These are phyloP conservation scores for Carallia brachiata DNA, from an alignment of 345 rosid species.

Conservation along the genomic window DNA sequence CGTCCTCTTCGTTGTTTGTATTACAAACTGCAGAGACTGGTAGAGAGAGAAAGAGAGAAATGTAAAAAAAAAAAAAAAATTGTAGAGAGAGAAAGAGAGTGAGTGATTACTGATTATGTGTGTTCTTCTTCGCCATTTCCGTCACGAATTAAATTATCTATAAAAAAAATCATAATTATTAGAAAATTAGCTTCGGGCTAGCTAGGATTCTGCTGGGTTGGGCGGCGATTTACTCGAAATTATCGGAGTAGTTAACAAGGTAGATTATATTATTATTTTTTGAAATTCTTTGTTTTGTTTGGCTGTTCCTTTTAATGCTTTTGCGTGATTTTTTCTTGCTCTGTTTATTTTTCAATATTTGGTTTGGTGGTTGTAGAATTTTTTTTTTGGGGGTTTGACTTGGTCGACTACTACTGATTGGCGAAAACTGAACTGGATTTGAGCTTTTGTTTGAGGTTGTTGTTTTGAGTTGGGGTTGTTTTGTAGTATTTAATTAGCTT, in stretches of 20 bases:
- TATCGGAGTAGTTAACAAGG: constrained; percentile 11
- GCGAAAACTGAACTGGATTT: constrained; percentile 18
- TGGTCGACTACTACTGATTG: constrained; percentile 10
- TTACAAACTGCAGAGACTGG: background rate
- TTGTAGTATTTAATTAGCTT: too few relatives aligned
- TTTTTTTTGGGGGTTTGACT: constrained; percentile 13
- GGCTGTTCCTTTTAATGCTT: background rate
- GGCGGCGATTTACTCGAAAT: background rate
- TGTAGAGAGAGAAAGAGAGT: background rate
- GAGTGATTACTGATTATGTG: background rate
- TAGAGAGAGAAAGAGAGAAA: too few relatives aligned
- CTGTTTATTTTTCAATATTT: background rate
- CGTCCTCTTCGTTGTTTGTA: constrained; percentile 3
- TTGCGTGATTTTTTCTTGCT: background rate
- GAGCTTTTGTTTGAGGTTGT: background rate
- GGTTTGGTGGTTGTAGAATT: constrained; percentile 21
- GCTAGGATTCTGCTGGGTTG: background rate
- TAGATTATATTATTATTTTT: background rate
- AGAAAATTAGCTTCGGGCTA: background rate
- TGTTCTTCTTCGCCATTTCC: constrained; percentile 19
- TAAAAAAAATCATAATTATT: background rate
- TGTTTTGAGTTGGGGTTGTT: background rate
- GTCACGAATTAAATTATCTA: background rate
- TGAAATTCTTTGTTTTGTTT: background rate
- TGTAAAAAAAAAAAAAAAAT: too few relatives aligned